These are phyloP conservation scores for Wickerhamiella hasegawae DNA, from an alignment of 805 yeast genomes.

Conservation along the genomic window DNA sequence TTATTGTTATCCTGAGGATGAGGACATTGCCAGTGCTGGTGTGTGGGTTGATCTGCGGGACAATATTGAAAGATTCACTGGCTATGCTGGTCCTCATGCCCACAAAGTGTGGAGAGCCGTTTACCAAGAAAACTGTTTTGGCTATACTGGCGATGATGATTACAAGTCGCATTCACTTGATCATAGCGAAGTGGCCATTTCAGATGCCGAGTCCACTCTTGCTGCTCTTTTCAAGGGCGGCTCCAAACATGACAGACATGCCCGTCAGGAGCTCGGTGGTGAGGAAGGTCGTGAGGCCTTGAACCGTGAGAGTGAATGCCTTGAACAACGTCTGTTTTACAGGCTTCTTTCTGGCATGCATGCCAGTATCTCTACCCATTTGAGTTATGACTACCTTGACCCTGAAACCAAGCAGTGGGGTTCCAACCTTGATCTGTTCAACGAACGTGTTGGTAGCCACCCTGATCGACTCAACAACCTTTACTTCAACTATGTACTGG, in stretches of 20 bases:
- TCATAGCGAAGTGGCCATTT: background rate
- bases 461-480: conserved; percentile 82
- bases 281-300: conserved; percentile 17
- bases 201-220: background rate
- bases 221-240: background rate
- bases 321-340: conserved; percentile 80
- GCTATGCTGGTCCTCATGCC: conserved; percentile 87
- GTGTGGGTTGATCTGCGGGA: conserved; percentile 74
- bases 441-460: conserved; percentile 77
- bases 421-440: conserved; percentile 67
- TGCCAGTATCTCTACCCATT: conserved; percentile 85
- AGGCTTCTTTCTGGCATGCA: conserved; percentile 86
- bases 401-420: conserved; percentile 62
- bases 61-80: conserved; percentile 93
- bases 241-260: conserved; percentile 12
- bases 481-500: conserved; percentile 81
- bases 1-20: conserved; percentile 30
- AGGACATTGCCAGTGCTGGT: conserved; percentile 21
- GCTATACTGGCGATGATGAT: conserved; percentile 21
- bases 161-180: background rate
- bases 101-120: conserved; percentile 86
- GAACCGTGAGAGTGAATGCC: conserved; percentile 40
- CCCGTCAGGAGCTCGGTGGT: conserved; percentile 16
- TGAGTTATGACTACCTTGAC: conserved; percentile 68
- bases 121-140: conserved; percentile 82